Evolutionary conservation across 495 filamentous ascomycete species (phyloP), one percentile per base, ranked within the genome.

Genomic region (Lasiosphaeria miniovina): DNA sequence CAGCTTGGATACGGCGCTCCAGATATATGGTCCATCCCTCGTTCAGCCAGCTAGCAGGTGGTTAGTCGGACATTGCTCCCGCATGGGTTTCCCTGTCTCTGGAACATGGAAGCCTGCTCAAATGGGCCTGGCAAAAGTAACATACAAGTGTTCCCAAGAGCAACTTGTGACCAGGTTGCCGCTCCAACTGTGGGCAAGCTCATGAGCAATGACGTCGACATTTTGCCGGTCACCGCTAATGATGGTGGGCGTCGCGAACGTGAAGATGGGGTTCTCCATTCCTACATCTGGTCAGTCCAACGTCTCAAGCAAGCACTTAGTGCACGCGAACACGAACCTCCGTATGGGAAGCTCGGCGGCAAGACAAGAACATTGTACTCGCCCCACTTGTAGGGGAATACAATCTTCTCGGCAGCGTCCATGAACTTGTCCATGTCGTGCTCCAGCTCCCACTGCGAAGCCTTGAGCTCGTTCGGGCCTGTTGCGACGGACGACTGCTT

Each of bases 11-110:
- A 48, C 93, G 82, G 52, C 93, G 84, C 73, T 98, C 94, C 7
- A 97, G 84, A 69, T 98, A 96, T 7, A 86, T 89, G 3, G 93
- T 96, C 93, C 93, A 98, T 36, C 92, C 92, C 71, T 96, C 93
- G 64, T 97, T 97, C 56, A 98, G 73, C 93, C 93, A 98, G 70
- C 79, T 82, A 48, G 11, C 9, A 0, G 14, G 10, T 0, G 17
- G 50, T 72, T 61, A 75, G 67, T 36, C 49, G 24, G 24, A 24
- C 24, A 24, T 24, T 24, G 24, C 24, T 24, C 24, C 24, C 0
- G 24, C 24, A 0, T 2, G 24, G 2, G 24, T 24, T n/a, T n/a
- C 10, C 24, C 31, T n/a, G 8, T 10, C 12, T 4, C 4, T 10
- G 14, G 31, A 15, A 35, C 4, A n/a, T 9, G 49, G 12, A 34